Base-by-base conservation (phyloP, 331 rosid species). In the Spiraea crenata region DNA sequence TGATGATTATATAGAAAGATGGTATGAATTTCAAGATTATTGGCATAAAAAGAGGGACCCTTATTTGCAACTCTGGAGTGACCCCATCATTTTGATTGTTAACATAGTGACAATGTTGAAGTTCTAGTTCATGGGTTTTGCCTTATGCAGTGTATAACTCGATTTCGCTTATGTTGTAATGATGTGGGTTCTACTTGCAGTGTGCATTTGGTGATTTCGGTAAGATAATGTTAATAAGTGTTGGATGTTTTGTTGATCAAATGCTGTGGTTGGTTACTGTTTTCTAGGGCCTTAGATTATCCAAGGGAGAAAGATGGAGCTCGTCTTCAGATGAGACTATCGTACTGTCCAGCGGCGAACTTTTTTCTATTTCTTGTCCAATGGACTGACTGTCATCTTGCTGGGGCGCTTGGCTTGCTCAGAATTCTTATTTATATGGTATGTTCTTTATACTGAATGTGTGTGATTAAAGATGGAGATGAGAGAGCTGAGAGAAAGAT, bases 271-370 rank as follows among this genome's bases (percentile, higher is more conserved):
- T 45, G 19, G 63, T 37, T 61, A 19, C 44, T 59, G 47, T 45
- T 8, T 74, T 69, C 75, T 70, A 93, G 98, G 84, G 88, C 96
- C 63, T 81, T 90, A 76, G 86, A 80, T 55, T 78, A 82, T 84
- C 98, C 97, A 47, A 85, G 98, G 73, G 96, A 90, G 52, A 85
- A 79, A 76, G 98, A 93, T 73, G 98, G 93, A 70, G 93, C 88
- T 10, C 85, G 85, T 70, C 76, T 72, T 69, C 98, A 93, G 77
- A 90, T 93, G 98, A 90, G 98, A 80, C 75, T 93, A 57, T 85
- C 96, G 25, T 88, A 86, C 82, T 75, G 93, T 83, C 83, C 89
- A 3, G 85, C 67, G 37, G 96, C 96, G 1, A 89, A 86, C 35
- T 63, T 90, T 47, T 88, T 93, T 38, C 93, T 93, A 44, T 90